Percentiles rank a stretch among this genome's conserved stretches.
These are phyloP conservation scores for Talaromyces sp. DNA, from an alignment of 2,329 filamentous ascomycete genomes.

Conservation along the genomic window DNA sequence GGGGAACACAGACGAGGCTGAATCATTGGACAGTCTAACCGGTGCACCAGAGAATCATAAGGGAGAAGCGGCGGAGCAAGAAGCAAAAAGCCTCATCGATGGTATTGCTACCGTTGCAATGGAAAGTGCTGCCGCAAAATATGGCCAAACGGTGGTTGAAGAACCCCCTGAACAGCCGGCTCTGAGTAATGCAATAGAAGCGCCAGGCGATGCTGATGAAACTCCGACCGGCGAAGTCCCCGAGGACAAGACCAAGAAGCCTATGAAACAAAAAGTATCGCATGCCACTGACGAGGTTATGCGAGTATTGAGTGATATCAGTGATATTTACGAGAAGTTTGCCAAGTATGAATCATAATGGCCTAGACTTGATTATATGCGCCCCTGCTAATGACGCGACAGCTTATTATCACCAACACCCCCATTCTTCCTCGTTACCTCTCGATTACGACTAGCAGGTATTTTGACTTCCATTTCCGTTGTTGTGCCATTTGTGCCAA, in stretches of 20 bases:
- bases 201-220: slow-evolving; percentile 57
- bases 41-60: slow-evolving; percentile 79
- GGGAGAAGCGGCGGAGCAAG: slow-evolving; percentile 80
- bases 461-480: slow-evolving; percentile 58
- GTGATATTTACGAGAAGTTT: slow-evolving; percentile 67
- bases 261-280: slow-evolving; percentile 77
- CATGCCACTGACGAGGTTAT: slow-evolving; percentile 74
- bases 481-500: slow-evolving; percentile 56
- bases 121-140: slow-evolving; percentile 74
- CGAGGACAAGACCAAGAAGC: slow-evolving; percentile 71
- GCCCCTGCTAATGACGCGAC: background rate
- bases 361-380: background rate
- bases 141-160: slow-evolving; percentile 66
- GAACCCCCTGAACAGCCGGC: slow-evolving; percentile 46
- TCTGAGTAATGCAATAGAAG: slow-evolving; percentile 57
- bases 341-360: slow-evolving; percentile 51
- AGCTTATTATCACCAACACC: slow-evolving; percentile 64
- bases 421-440: slow-evolving; percentile 60
- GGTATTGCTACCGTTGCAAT: slow-evolving; percentile 72
- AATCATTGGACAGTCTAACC: slow-evolving; percentile 75
- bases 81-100: slow-evolving; percentile 79
- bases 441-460: slow-evolving; percentile 58
- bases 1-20: slow-evolving; percentile 64
- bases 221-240: slow-evolving; percentile 55
- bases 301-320: slow-evolving; percentile 63